Base-by-base conservation (phyloP, 2,329 filamentous ascomycete genomes). In the Phyllosticta citribraziliensis region DNA sequence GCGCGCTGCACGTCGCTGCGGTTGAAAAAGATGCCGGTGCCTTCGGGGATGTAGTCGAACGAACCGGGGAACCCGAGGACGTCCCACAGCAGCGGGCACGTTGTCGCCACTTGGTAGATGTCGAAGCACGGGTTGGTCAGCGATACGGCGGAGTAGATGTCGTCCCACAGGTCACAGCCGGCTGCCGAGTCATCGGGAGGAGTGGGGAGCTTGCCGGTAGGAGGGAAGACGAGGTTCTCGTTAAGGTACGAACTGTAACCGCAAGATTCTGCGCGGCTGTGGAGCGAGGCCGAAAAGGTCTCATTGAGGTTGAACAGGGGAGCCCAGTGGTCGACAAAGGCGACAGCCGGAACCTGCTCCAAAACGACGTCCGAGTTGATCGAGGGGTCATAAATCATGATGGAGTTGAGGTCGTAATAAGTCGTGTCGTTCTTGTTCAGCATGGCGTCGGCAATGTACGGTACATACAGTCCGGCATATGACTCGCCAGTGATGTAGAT, bases 401-500 rank as follows among this genome's bases (percentile, higher is more conserved):
- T 47, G n/a, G 56, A 56, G 25, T 62, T 56, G 25, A 91, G 72
- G 69, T 91, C 81, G 72, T 84, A 91, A 73, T 89, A 86, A 9
- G 75, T 77, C 4, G 77, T 82, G 72, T 91, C 81, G 6, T 88
- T 82, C 56, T 79, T 79, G 60, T 88, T 83, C 64, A 92, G 76
- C 80, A 94, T 88, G 27, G 84, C 85, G 66, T 85, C 82, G 40
- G 40, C 58, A 60, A 84, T 82, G 68, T 84, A 84, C 0, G 82
- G 81, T 4, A 83, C 78, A 65, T 83, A 84, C 64, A 71, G 73
- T 17, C 88, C 86, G 19, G 60, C 60, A 0, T 54, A 63, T 0
- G 82, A 86, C 71, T 89, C 88, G 6, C 88, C 89, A 0, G 87
- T 81, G 62, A 94, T 82, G 71, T 88, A 93, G 10, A 91, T 80